Conservation (phyloP, 306 rosid genomes). For the Bauhinia variegata region DNA sequence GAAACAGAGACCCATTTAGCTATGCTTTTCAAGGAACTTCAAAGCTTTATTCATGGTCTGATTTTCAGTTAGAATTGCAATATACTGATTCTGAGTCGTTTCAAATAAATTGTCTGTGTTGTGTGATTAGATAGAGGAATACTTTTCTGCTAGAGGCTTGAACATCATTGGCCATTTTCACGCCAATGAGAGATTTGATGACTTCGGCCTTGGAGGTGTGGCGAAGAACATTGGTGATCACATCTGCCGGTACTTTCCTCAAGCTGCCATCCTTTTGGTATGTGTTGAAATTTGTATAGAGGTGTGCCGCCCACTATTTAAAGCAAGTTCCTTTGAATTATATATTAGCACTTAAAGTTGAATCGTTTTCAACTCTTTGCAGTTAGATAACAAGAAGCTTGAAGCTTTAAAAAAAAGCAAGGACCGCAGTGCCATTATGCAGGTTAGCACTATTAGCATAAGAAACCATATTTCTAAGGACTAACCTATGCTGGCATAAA, state of each 20-base stretch:
- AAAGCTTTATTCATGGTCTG: not conserved
- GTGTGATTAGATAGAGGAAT: slow-evolving; percentile 75
- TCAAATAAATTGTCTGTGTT: slow-evolving; percentile 30
- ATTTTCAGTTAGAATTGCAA: not conserved
- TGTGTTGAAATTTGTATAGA: slow-evolving; percentile 20
- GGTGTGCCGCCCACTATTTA: not conserved
- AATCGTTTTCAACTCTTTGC: slow-evolving; percentile 26
- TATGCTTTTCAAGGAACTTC: not conserved
- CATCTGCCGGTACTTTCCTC: slow-evolving; percentile 80
- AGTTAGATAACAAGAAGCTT: slow-evolving; percentile 91
- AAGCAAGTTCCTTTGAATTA: not conserved
- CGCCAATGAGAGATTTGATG: slow-evolving; percentile 96
- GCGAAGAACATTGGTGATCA: slow-evolving; percentile 92
- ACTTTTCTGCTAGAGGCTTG: slow-evolving; percentile 69
- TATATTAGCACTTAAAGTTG: slow-evolving; percentile 2
- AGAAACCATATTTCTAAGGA: slow-evolving; percentile 8
- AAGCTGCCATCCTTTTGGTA: slow-evolving; percentile 89
- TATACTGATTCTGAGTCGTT: not conserved
- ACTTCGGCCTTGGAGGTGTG: slow-evolving; percentile 68
- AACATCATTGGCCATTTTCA: slow-evolving; percentile 87
- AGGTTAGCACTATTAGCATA: slow-evolving; percentile 56
- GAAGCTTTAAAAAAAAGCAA: slow-evolving; percentile 70
- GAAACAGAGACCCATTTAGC: not conserved
- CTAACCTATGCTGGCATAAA: slow-evolving; percentile 1
- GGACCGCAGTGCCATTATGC: slow-evolving; percentile 67